A percentile compares a stretch with the other conserved stretches of the same genome.
Evolutionary conservation across 495 filamentous ascomycete species (phyloP).

Genomic region (Penicillium pancosmium): DNA sequence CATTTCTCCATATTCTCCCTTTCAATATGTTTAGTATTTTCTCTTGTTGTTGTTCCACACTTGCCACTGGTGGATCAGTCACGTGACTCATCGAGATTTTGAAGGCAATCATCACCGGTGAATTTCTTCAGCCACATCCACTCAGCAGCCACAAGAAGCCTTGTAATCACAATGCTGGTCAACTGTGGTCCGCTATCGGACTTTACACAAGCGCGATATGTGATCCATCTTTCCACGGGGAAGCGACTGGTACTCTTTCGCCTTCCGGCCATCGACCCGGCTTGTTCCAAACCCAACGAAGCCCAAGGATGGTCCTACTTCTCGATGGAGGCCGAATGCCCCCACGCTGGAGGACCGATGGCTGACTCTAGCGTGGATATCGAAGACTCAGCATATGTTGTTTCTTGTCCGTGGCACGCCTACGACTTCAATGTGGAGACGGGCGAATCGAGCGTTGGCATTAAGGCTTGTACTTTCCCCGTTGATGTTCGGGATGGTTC

Average conservation of each 20-base stretch:
- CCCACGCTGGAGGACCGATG: slow-evolving; percentile 56
- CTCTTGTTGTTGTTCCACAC: background rate
- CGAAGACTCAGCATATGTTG: slow-evolving; percentile 56
- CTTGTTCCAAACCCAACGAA: slow-evolving; percentile 35
- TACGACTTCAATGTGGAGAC: slow-evolving; percentile 62
- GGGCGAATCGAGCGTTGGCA: slow-evolving; percentile 55
- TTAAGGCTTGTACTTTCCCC: slow-evolving; percentile 56
- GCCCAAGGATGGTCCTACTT: slow-evolving; percentile 53
- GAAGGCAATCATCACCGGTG: background rate
- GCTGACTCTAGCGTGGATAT: slow-evolving; percentile 53
- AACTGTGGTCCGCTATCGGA: slow-evolving; percentile 38
- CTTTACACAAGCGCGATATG: slow-evolving; percentile 50
- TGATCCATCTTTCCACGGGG: slow-evolving; percentile 50
- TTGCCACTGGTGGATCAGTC: background rate
- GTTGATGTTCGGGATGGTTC: slow-evolving; percentile 42
- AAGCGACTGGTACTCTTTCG: slow-evolving; percentile 57
- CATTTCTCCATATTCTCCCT: background rate
- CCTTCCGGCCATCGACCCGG: slow-evolving; percentile 45
- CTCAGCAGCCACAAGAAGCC: slow-evolving; percentile 3
- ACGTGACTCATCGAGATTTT: background rate
- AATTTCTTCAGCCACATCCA: background rate
- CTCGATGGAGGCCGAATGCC: slow-evolving; percentile 57
- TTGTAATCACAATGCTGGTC: slow-evolving; percentile 30
- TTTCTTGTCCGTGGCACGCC: slow-evolving; percentile 59
- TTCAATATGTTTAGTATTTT: background rate